Base-by-base conservation (phyloP, 164 flowering plant species). In the Cinnamomum chago region DNA sequence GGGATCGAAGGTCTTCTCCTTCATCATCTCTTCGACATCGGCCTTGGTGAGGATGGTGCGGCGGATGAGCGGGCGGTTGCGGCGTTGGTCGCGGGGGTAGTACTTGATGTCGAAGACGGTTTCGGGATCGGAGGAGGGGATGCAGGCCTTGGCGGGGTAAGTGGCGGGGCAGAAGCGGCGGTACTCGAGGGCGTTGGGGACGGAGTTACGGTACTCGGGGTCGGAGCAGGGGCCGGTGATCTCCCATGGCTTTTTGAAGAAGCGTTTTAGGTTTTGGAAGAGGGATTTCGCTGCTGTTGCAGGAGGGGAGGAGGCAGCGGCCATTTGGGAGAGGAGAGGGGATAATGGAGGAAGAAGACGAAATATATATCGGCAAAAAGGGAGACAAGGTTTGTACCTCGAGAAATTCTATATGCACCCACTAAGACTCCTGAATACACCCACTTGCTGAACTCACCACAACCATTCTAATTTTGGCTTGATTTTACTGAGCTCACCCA, bases 31-130 rank as follows among this genome's bases (percentile, higher is more conserved):
- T 80, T 76, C 89, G 4, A 87, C 88, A 62, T 94, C 94, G 13
- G 84, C 80, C 81, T 94, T 94, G 81, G 77, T 87, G 68, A 90
- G 80, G 27, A 92, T 58, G 20, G 88, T 86, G 50, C 90, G 82
- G 47, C 88, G 86, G 70, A 88, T 85, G 2, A 94, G 92, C 1
- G 93, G 93, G 30, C 94, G 91, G 77, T 89, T 90, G 66, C 94
- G 88, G 69, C 94, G 90, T 75, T 86, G 95, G 50, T 94, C 98
- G 3, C 97, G 89, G 50, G 88, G 1, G 79, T 58, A 90, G 78
- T 94, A 94, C 80, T 90, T 88, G 87, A 94, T 94, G 81, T 94
- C 93, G 81, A 40, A 94, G 22, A 94, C 97, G 22, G 90, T 89
- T 22, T 92, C 94, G 5, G 97, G 95, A 33, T 88, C 35, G 65